Percentiles rank a stretch among this genome's conserved stretches.
Evolutionary conservation across 225 moss, liverwort and hornwort genomes (phyloP).

Genomic region (Pseudisothecium myosuroides): DNA sequence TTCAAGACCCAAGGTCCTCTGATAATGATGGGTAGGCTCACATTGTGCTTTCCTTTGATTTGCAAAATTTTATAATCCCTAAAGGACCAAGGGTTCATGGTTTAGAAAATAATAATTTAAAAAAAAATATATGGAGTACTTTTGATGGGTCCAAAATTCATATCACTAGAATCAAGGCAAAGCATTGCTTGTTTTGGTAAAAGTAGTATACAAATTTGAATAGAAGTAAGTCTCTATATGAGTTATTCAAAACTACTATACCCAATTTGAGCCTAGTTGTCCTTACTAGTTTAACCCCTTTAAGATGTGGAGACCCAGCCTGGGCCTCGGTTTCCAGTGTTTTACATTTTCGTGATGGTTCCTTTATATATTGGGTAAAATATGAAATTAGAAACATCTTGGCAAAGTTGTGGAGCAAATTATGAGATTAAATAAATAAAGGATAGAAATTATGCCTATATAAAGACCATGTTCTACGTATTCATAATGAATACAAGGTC

Average conservation of each 20-base stretch:
- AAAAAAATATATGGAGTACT: no score
- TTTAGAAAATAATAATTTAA: neutral
- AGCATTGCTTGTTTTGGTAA: neutral
- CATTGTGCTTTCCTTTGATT: neutral
- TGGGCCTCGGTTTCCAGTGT: no score
- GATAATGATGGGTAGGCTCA: conserved; percentile 71
- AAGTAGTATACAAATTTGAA: neutral
- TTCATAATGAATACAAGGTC: no score
- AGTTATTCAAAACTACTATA: no score
- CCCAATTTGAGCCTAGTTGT: neutral
- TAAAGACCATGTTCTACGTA: no score
- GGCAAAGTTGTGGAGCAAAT: no score
- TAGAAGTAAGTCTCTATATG: neutral
- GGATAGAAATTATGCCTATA: no score
- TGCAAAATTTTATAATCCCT: neutral
- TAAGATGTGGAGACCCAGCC: no score
- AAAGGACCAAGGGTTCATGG: neutral
- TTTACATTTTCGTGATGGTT: no score
- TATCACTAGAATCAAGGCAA: neutral
- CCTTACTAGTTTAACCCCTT: neutral
- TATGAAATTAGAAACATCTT: no score
- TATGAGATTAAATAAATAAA: no score
- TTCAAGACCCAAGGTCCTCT: conserved; percentile 80
- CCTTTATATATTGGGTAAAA: no score
- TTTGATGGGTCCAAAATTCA: neutral